Evolutionary conservation across 345 rosid species (phyloP).

Genomic region (Eucalyptus tenuipes): DNA sequence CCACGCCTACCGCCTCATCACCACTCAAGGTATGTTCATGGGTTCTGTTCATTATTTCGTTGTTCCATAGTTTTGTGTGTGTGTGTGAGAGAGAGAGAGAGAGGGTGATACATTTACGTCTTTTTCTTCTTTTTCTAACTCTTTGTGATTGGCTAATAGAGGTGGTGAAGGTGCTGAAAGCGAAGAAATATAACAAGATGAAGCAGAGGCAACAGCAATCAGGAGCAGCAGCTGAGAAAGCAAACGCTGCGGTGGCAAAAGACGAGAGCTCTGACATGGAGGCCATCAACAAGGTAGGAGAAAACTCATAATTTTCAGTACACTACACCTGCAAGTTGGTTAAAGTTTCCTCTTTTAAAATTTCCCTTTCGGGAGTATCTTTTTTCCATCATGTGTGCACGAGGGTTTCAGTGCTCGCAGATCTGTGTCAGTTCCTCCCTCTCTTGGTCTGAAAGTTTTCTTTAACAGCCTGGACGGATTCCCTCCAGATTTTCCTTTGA

Average conservation of each 20-base stretch:
- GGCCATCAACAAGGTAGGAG: neutral
- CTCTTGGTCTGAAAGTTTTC: neutral
- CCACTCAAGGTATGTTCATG: conserved; percentile 59
- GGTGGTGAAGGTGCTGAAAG: conserved; percentile 73
- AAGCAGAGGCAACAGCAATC: conserved; percentile 30
- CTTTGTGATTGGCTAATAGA: conserved; percentile 13
- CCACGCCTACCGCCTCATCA: conserved; percentile 89
- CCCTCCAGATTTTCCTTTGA: neutral
- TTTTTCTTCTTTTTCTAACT: neutral
- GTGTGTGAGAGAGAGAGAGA: neutral
- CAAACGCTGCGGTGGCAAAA: conserved; percentile 6
- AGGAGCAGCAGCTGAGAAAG: conserved; percentile 25
- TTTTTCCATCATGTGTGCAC: neutral
- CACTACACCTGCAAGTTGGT: neutral
- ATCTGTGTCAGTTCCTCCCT: neutral
- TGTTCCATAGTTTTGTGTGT: neutral
- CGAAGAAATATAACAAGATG: conserved; percentile 62
- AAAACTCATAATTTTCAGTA: neutral
- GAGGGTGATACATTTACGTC: neutral
- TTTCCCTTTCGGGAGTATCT: neutral
- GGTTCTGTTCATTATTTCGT: neutral
- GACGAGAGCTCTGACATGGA: conserved; percentile 1
- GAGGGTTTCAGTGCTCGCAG: neutral
- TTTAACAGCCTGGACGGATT: neutral
- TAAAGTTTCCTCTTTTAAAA: neutral